phyloP scores from a whole-genome alignment of 176 grass and related monocot genomes.

The Triticum aestivum region DNA sequence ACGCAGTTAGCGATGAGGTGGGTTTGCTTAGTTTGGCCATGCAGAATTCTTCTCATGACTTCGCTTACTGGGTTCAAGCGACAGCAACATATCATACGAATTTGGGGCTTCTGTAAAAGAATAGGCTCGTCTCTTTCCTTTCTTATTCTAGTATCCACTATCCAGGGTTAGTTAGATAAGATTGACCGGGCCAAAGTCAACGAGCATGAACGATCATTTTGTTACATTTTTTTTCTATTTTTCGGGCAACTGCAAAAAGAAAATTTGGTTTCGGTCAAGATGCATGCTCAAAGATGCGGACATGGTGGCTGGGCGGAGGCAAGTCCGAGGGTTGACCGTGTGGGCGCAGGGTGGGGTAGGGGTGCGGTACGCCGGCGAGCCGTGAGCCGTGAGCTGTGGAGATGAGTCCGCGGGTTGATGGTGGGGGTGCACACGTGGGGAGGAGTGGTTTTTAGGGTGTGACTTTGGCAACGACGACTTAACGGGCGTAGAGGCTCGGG shows the following conservation, averaged over 20 bases:
- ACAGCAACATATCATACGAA: not conserved
- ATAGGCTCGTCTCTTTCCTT: not conserved
- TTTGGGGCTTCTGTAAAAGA: not conserved
- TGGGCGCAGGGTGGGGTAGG: too few relatives aligned
- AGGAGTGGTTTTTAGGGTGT: too few relatives aligned
- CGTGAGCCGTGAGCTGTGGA: too few relatives aligned
- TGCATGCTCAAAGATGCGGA: too few relatives aligned
- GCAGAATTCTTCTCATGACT: not conserved
- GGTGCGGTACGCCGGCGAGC: too few relatives aligned
- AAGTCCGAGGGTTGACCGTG: too few relatives aligned
- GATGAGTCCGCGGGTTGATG: too few relatives aligned
- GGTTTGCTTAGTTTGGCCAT: not conserved
- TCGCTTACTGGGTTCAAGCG: slow-evolving; percentile 6
- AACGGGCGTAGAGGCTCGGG: too few relatives aligned
- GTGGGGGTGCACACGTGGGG: too few relatives aligned
- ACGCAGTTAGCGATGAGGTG: not conserved
- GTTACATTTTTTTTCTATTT: not conserved
- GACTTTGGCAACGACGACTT: too few relatives aligned
- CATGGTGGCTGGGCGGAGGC: too few relatives aligned
- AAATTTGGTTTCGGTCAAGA: too few relatives aligned
- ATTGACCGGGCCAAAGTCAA: slow-evolving; percentile 37
- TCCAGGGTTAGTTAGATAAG: not conserved
- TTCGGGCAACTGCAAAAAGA: not conserved
- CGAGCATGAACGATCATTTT: not conserved
- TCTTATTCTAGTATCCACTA: not conserved